Base-by-base conservation (phyloP, 768 basidiomycete genomes). In the Pilatotrama ljubarskyi region DNA sequence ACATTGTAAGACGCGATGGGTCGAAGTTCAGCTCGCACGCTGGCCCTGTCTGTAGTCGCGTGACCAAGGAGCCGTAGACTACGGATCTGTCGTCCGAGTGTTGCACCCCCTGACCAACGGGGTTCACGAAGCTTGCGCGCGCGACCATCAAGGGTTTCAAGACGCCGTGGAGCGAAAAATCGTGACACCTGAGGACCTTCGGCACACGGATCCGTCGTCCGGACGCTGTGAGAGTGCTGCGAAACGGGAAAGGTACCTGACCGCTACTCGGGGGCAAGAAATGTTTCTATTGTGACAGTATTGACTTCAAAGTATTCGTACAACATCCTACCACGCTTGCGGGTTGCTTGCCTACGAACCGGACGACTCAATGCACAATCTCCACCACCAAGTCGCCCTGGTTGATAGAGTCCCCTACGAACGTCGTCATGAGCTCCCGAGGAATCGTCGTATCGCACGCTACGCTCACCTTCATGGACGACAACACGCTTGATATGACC, bases 401-500 rank as follows among this genome's bases (percentile, higher is more conserved):
- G 74, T 88, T 90, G 78, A 98, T 91, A 25, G 93, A 95, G 74
- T 99, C 97, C 64, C 91, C 90, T 92, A 54, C 52, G 24, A 59
- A 25, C 37, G 24, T 24, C 15, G 51, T 43, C 25, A 58, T 68
- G 20, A 63, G 42, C 20, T 52, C 24, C 37, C 56, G 37, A 17
- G 41, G 43, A 36, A 58, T 18, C 51, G 35, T 38, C 46, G 26
- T 4, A 44, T 41, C 3, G 5, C 20, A 26, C 15, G 20, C 32
- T 9, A 35, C 37, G 55, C 78, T 63, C 65, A 88, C 90, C 92
- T 84, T 95, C 91, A 63, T 87, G 85, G 52, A 98, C 93, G 51
- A 87, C 84, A 26, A 99, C 92, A 41, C 96, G 89, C 78, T 93
- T 95, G 77, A 98, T 83, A 74, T 95, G 93, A 43, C 97, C 97